These are phyloP conservation scores for Emericellopsis terricola DNA, from an alignment of 495 filamentous ascomycete genomes.

Conservation along the genomic window DNA sequence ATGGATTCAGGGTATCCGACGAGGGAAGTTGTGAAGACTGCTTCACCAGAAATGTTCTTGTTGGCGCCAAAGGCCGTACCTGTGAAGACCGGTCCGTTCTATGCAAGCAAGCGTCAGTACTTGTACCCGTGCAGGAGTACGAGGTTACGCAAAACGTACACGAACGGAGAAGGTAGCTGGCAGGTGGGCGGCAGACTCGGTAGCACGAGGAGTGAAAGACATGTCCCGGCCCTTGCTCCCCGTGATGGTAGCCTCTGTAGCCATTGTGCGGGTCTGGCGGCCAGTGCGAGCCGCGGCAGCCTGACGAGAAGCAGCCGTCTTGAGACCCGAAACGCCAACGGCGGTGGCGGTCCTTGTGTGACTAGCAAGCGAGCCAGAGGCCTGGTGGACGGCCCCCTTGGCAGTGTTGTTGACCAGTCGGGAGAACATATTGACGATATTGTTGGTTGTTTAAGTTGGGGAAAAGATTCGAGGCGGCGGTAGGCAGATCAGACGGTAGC, in stretches of 20 bases:
- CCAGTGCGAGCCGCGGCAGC: slow-evolving; percentile 12
- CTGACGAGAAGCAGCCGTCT: too few relatives aligned
- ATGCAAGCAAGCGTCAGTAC: slow-evolving; percentile 4
- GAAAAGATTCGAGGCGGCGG: slow-evolving; percentile 1
- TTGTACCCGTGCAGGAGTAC: background rate
- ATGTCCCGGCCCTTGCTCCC: slow-evolving; percentile 46
- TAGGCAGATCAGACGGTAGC: background rate
- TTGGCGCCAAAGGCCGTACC: slow-evolving; percentile 87
- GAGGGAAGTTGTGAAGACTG: slow-evolving; percentile 84
- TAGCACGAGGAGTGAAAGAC: slow-evolving; percentile 25
- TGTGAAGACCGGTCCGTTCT: slow-evolving; percentile 82
- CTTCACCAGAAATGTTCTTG: slow-evolving; percentile 82
- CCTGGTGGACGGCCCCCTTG: slow-evolving; percentile 14
- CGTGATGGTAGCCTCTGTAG: slow-evolving; percentile 32
- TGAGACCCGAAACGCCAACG: background rate
- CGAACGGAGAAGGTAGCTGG: slow-evolving; percentile 85
- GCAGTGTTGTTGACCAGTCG: slow-evolving; percentile 39
- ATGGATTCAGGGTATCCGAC: slow-evolving; percentile 96
- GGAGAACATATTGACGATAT: slow-evolving; percentile 43
- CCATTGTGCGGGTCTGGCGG: slow-evolving; percentile 33
- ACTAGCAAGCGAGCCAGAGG: too few relatives aligned
- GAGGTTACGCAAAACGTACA: slow-evolving; percentile 22
- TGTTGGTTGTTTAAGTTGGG: slow-evolving; percentile 6
- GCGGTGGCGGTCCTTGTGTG: slow-evolving; percentile 17
- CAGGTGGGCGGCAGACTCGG: slow-evolving; percentile 45